A percentile compares a stretch with the other conserved stretches of the same genome.
Evolutionary conservation across 257 asterid species (phyloP).

Genomic region (Solanum lycopersicoides): DNA sequence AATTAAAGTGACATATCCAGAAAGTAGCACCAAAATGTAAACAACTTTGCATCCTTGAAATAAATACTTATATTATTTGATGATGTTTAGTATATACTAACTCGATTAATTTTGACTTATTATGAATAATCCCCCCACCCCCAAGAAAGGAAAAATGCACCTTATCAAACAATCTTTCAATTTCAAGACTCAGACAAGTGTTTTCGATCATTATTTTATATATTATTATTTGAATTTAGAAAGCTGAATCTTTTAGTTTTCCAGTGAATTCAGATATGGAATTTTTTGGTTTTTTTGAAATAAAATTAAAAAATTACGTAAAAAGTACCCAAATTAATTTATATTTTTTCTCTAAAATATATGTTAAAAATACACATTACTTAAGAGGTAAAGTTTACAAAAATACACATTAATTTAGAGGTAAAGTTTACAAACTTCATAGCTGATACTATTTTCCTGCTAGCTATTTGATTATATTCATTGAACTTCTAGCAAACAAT

Average conservation of each 20-base stretch:
- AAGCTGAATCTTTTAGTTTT: background rate
- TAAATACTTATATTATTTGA: background rate
- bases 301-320: background rate
- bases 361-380: background rate
- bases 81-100: background rate
- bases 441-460: background rate
- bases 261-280: rapidly evolving
- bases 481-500: background rate
- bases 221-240: background rate
- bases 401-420: background rate
- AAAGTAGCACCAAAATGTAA: background rate
- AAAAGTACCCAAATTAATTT: background rate
- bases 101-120: background rate
- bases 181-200: background rate
- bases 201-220: background rate
- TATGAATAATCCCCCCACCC: background rate
- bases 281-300: rapidly evolving
- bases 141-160: background rate
- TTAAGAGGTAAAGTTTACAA: too few relatives aligned
- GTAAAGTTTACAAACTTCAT: background rate
- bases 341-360: too few relatives aligned
- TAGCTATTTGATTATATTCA: background rate
- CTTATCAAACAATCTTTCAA: background rate
- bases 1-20: rapidly evolving
- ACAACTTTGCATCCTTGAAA: background rate